Evolutionary conservation across 768 basidiomycete genomes (phyloP).

Genomic region (Xerocomus spinulosus): DNA sequence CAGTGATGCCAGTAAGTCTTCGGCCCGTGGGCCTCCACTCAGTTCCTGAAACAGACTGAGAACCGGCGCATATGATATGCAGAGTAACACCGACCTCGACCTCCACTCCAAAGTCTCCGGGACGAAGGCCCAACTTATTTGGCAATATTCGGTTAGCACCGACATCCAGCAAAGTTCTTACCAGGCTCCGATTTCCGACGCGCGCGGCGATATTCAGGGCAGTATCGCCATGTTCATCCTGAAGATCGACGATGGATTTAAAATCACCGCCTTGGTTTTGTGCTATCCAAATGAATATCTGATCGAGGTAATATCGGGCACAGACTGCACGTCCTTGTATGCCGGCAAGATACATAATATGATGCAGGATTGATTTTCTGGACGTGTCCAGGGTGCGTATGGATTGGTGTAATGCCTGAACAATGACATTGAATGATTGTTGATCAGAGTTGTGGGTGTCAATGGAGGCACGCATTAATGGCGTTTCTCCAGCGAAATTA

Average conservation of each 20-base stretch:
- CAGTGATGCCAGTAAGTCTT: conserved; percentile 73
- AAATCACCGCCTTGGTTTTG: conserved; percentile 74
- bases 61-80: background rate
- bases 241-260: conserved; percentile 77
- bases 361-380: conserved; percentile 84
- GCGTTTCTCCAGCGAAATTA: conserved; percentile 91
- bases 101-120: conserved; percentile 94
- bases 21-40: conserved; percentile 63
- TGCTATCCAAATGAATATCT: conserved; percentile 82
- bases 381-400: conserved; percentile 88
- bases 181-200: conserved; percentile 85
- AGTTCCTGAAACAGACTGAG: conserved; percentile 48
- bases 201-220: conserved; percentile 93
- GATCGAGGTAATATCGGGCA: conserved; percentile 89
- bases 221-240: conserved; percentile 95
- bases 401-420: conserved; percentile 60
- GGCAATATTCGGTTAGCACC: conserved; percentile 85
- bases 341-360: conserved; percentile 85
- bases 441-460: conserved; percentile 81
- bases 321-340: conserved; percentile 81
- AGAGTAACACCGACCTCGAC: conserved; percentile 57
- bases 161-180: conserved; percentile 82
- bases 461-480: conserved; percentile 87
- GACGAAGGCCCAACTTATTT: conserved; percentile 90
- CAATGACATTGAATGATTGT: conserved; percentile 66